These are phyloP conservation scores for Triadica sebifera DNA, from an alignment of 345 rosid species.

Conservation along the genomic window DNA sequence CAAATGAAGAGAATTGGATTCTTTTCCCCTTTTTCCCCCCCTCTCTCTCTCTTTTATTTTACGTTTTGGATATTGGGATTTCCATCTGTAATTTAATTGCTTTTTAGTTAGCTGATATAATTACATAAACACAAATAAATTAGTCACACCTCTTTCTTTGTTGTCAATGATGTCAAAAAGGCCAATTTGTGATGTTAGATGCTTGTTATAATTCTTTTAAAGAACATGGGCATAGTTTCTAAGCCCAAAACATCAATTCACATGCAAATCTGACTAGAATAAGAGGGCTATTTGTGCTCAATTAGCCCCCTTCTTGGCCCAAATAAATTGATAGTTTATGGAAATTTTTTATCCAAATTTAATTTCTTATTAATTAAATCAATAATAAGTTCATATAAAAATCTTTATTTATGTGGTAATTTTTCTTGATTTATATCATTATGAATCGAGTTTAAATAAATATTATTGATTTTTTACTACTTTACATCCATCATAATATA, in stretches of 20 bases:
- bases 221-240: not conserved
- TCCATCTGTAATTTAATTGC: not conserved
- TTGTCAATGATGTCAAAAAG: conserved; percentile 9
- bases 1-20: conserved; percentile 19
- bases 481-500: too few species aligned
- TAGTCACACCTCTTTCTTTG: not conserved
- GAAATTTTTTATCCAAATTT: too few species aligned
- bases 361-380: too few species aligned
- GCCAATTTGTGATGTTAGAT: conserved; percentile 5
- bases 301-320: too few species aligned
- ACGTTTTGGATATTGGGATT: conserved; percentile 5
- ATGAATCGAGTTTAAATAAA: too few species aligned
- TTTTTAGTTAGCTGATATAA: not conserved
- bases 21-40: not conserved
- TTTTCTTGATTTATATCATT: too few species aligned
- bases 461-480: too few species aligned
- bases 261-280: not conserved
- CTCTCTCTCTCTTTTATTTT: not conserved
- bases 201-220: not conserved
- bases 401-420: too few species aligned
- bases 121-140: not conserved
- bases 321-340: too few species aligned
- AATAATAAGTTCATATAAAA: too few species aligned
- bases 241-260: not conserved
- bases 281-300: too few species aligned